Conservation (phyloP, 768 basidiomycete genomes). For the Mycena belliarum region DNA sequence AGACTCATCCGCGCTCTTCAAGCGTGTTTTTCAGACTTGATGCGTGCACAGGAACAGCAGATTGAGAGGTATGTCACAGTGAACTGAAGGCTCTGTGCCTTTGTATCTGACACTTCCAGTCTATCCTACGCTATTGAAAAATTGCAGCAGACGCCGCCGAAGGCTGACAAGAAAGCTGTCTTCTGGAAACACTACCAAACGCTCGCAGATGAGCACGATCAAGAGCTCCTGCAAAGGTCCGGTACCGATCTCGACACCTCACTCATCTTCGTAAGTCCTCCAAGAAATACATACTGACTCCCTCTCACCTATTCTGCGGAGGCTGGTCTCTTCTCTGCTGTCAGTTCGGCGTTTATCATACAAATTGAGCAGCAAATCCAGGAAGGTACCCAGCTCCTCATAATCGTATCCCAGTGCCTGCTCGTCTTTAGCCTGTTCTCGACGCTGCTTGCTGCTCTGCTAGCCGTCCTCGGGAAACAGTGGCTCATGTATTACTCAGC, state of each 20-base stretch:
- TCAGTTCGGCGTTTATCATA: not conserved
- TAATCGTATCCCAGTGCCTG: not conserved
- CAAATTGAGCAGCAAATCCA: not conserved
- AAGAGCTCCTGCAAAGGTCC: not conserved
- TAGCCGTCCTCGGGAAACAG: not conserved
- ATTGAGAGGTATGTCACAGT: no score
- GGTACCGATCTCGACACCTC: no score
- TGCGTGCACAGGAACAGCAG: no score
- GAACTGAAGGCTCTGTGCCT: no score
- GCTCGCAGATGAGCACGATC: not conserved
- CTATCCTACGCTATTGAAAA: no score
- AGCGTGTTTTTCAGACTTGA: no score
- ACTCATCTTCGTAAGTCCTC: no score
- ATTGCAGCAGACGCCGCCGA: not conserved
- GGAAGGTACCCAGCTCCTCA: not conserved
- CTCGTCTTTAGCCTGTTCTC: not conserved
- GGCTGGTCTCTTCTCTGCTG: not conserved
- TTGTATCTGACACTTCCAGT: no score
- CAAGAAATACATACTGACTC: no score
- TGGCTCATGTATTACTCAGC: not conserved
- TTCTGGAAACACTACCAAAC: not conserved
- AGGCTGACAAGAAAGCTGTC: not conserved
- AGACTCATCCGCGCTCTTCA: not conserved
- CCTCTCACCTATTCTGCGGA: not conserved
- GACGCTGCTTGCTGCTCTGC: not conserved